Percentiles rank a stretch among this genome's conserved stretches.
phyloP scores from a whole-genome alignment of 1,284 basidiomycete species.

The Ganoderma lucidum region DNA sequence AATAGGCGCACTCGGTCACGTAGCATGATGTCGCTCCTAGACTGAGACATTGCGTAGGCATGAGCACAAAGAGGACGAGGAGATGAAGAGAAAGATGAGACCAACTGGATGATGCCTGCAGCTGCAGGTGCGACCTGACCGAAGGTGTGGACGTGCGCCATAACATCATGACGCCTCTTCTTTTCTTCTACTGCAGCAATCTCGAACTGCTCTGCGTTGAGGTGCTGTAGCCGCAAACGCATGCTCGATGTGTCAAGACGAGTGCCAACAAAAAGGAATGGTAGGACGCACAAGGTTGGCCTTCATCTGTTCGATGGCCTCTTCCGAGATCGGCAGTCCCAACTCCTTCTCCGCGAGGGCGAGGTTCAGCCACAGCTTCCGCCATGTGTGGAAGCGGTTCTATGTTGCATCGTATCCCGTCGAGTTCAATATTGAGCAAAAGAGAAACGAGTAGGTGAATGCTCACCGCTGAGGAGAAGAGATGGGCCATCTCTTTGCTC shows the following conservation, averaged over 20 bases:
- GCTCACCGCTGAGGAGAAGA: conserved; percentile 90
- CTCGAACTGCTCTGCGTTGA: conserved; percentile 92
- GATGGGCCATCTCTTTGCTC: conserved; percentile 97
- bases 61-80: conserved; percentile 17
- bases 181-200: conserved; percentile 96
- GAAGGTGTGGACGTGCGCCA: conserved; percentile 99
- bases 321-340: conserved; percentile 89
- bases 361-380: conserved; percentile 95
- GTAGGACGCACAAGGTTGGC: conserved; percentile 76
- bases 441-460: background rate
- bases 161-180: conserved; percentile 97
- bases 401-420: conserved; percentile 41
- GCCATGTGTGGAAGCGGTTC: conserved; percentile 98
- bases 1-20: conserved; percentile 87
- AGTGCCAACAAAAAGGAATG: background rate
- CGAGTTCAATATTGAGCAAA: background rate
- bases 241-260: background rate
- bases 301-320: conserved; percentile 95
- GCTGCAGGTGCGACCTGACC: conserved; percentile 94
- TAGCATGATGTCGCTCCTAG: conserved; percentile 98
- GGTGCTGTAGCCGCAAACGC: conserved; percentile 53
- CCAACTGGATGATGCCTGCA: conserved; percentile 96
- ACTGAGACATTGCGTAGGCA: conserved; percentile 47
- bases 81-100: conserved; percentile 22
- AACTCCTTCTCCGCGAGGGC: conserved; percentile 97